Conservation (phyloP, 169 alveolate species). For the Plasmodium blacklocki region DNA sequence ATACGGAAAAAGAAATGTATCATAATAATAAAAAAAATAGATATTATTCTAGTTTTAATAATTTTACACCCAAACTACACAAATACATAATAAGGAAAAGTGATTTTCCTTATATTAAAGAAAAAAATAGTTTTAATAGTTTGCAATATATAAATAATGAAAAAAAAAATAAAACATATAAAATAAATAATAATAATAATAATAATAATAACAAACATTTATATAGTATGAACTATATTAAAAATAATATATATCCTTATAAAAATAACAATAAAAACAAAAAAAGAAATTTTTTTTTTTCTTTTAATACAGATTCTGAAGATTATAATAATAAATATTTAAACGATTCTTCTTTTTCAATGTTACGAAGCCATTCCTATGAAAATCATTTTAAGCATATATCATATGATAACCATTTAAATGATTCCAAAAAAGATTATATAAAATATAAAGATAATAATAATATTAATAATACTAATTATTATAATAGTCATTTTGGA, state of each 20-base stretch:
- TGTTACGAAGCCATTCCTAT: slow-evolving; percentile 9
- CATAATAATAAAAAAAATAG: not conserved
- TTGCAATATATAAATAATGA: slow-evolving; percentile 13
- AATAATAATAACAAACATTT: slow-evolving; percentile 5
- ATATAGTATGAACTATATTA: not conserved
- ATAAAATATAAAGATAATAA: slow-evolving; percentile 14
- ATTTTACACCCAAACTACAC: slow-evolving; percentile 1
- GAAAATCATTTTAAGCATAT: slow-evolving; percentile 16
- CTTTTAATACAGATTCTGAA: slow-evolving; percentile 69
- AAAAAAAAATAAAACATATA: not conserved
- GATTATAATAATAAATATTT: slow-evolving; percentile 14
- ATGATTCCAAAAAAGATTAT: not conserved
- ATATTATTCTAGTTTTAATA: slow-evolving; percentile 2
- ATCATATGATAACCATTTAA: slow-evolving; percentile 8
- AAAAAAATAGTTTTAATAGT: slow-evolving; percentile 6
- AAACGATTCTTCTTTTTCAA: slow-evolving; percentile 18
- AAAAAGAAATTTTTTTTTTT: slow-evolving; percentile 11
- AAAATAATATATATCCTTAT: not conserved
- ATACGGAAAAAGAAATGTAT: slow-evolving; percentile 7
- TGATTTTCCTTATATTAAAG: slow-evolving; percentile 1
- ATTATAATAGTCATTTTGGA: not conserved
- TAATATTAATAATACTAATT: slow-evolving; percentile 6
- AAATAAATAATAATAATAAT: slow-evolving; percentile 6
- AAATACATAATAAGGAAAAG: slow-evolving; percentile 11
- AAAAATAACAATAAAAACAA: slow-evolving; percentile 16